Conservation (phyloP, 257 asterid species). For the Salvia splendens region DNA sequence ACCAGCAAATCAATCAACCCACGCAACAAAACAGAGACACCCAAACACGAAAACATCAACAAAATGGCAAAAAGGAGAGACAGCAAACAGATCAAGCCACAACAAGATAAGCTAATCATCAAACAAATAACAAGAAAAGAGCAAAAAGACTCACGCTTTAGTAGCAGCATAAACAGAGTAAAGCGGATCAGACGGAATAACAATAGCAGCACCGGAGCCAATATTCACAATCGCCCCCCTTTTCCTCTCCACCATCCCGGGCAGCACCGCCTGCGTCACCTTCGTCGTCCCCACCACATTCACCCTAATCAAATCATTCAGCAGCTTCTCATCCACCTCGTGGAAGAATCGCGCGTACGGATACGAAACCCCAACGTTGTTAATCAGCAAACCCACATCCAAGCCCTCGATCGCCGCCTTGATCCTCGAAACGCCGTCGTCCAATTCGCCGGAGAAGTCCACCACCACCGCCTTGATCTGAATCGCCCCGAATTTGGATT, state of each 20-base stretch:
- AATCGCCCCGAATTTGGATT: constrained; percentile 55
- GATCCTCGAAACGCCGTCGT: constrained; percentile 73
- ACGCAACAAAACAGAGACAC: neutral
- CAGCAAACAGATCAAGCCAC: no score
- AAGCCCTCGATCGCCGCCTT: constrained; percentile 64
- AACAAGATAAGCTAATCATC: no score
- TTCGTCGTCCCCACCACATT: constrained; percentile 88
- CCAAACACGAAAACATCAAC: neutral
- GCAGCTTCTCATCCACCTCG: constrained; percentile 80
- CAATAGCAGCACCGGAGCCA: constrained; percentile 92
- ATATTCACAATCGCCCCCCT: constrained; percentile 91
- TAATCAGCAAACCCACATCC: constrained; percentile 81
- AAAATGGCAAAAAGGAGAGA: no score
- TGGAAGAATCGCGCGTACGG: constrained; percentile 91
- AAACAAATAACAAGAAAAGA: neutral
- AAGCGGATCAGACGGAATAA: constrained; percentile 92
- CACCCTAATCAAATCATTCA: constrained; percentile 78
- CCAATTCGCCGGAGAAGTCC: constrained; percentile 82
- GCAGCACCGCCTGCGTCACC: constrained; percentile 82
- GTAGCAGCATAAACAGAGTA: constrained; percentile 96
- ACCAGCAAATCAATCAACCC: constrained; percentile 12
- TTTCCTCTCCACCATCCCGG: constrained; percentile 85
- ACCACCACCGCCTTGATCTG: constrained; percentile 82
- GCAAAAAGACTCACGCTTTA: constrained; percentile 73
- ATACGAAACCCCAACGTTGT: constrained; percentile 88